Base-by-base conservation (phyloP, 495 filamentous ascomycete genomes). In the Neurospora terricola region DNA sequence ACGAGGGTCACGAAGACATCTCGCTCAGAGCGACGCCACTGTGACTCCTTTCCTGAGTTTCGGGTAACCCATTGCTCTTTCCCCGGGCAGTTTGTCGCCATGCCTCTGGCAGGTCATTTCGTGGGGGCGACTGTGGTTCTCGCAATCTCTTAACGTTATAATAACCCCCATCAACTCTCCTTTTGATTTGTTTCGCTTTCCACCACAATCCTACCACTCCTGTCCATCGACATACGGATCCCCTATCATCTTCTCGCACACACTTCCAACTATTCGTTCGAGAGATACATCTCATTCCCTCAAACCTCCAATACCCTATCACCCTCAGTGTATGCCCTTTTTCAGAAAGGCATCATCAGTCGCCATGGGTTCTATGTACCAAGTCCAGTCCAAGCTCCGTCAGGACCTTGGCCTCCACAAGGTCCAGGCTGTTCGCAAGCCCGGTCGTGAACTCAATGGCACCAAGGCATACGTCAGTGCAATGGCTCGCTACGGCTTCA, bases 391-490 rank as follows among this genome's bases (percentile, higher is more conserved):
- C 30, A 76, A 81, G 30, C 71, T 84, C 54, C 80, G 79, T 71
- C 62, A 77, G 11, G 78, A 81, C 8, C 77, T 76, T n/a, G 78
- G 80, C 45, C 81, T 89, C n/a, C 76, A 81, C 43, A 87, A 86
- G 79, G 73, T 91, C 76, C 80, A 85, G 59, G 80, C 79, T 36
- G 78, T 83, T 34, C 82, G 81, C 72, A 94, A 94, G 82, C 79
- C 82, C 23, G 88, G 88, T 72, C 93, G 92, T 80, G 77, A 89
- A 75, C 86, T 81, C 73, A 87, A 88, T 72, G 92, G 92, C 36
- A 86, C 85, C 72, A 93, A 93, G 83, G 91, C 90, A 40, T 94
- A 94, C 78, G 89, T 91, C 73, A 86, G 87, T 73, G 79, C 89
- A 11, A 83, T 94, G 76, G 88, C 88, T 78, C 92, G 92, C 79